Evolutionary conservation across 2,329 filamentous ascomycete genomes (phyloP), one percentile per base, ranked within the genome.

Genomic region (Ilyonectria robusta): DNA sequence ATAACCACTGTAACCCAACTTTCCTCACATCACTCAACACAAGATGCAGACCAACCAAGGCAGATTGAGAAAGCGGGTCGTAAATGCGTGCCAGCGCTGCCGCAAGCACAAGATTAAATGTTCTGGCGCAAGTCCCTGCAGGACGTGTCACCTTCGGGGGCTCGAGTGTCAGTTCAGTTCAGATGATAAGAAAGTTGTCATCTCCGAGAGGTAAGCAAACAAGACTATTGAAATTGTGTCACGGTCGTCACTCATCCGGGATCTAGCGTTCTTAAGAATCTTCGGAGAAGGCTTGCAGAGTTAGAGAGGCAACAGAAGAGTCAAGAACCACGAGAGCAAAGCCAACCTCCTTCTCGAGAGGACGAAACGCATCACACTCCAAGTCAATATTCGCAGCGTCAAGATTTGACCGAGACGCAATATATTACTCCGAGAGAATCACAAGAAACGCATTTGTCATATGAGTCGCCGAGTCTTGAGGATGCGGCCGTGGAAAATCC

Each of bases 31-130:
- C 31, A 33, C 11, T 11, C 31, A 33, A 11, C 8, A 33, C 31
- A 33, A 33, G 31, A 33, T 33, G 31, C 31, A 9, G 8, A 33
- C 31, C 31, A 33, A 4, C 7, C 31, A 48, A 37, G n/a, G 31
- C 37, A 59, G 13, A 9, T 44, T 29, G 5, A 46, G 59, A 17
- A 66, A 62, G 29, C 42, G 64, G 19, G 64, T 66, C 15, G 54
- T 53, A 13, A 66, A 66, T 26, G 64, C 64, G 5, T 66, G 64
- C 47, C 54, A 66, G 33, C 58, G 64, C 47, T 66, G 64, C 33
- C 64, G 59, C 54, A 53, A 62, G 35, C 58, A 59, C 4, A 66
- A 66, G 47, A 62, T 62, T 59, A 66, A 66, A 21, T 66, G 64
- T 37, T 66, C 59, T 13, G 64, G 64, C 13, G 54, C 47, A 1